A percentile compares a stretch with the other conserved stretches of the same genome.
Conservation (phyloP, 2,329 filamentous ascomycete species). For the Colletotrichum chrysophilum region DNA sequence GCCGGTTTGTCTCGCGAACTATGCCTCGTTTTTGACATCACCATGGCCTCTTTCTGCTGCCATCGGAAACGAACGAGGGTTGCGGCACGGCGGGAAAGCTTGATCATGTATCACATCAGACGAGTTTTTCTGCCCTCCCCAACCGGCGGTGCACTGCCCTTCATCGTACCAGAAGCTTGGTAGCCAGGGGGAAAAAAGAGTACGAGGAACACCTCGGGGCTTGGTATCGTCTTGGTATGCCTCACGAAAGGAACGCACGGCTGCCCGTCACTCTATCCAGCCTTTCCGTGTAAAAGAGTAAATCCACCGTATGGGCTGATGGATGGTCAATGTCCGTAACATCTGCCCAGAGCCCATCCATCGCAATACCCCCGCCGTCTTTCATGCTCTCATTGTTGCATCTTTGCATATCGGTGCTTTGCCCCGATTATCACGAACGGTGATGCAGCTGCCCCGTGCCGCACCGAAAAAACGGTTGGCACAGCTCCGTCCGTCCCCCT, state of each 20-base stretch:
- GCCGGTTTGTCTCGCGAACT: neutral
- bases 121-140: neutral
- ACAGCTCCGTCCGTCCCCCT: neutral
- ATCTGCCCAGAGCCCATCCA: neutral
- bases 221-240: neutral
- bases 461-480: neutral
- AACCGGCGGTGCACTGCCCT: neutral
- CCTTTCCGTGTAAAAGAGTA: neutral
- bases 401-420: neutral
- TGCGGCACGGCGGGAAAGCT: neutral
- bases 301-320: neutral
- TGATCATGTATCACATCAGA: slow-evolving; percentile 9
- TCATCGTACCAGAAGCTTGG: neutral
- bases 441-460: neutral
- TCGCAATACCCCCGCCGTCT: neutral
- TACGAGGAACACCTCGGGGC: neutral
- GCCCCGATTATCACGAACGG: neutral
- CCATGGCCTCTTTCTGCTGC: neutral
- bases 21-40: neutral
- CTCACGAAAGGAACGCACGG: neutral
- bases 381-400: slow-evolving; percentile 5
- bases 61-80: neutral
- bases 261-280: neutral
- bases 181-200: neutral
- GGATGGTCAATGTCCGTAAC: neutral